A percentile compares a stretch with the other conserved stretches of the same genome.
Conservation (phyloP, 345 rosid species). For the Lepidium sativum region DNA sequence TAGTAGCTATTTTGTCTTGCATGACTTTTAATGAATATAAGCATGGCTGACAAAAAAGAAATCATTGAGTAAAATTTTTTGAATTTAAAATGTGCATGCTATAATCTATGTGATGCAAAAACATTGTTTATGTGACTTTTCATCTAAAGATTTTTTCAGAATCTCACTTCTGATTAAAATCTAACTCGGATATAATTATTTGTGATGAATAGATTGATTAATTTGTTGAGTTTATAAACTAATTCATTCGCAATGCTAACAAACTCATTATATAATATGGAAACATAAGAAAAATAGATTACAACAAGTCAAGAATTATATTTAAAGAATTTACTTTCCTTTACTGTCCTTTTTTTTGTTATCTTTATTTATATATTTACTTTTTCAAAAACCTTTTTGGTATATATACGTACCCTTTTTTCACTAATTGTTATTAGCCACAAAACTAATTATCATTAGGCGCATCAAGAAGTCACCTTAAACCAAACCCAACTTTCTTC, state of each 20-base stretch:
- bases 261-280: not conserved
- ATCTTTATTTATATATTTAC: not conserved
- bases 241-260: not conserved
- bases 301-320: not conserved
- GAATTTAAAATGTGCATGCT: no score
- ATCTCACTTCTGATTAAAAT: no score
- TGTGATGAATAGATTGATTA: not conserved
- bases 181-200: no score
- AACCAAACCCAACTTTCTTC: not conserved
- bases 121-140: no score
- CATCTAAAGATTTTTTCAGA: no score
- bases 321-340: not conserved
- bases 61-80: no score
- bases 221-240: not conserved
- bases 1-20: no score
- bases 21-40: no score
- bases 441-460: conserved; percentile 1
- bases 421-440: not conserved
- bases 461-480: not conserved
- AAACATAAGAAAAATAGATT: not conserved
- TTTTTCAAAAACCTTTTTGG: conserved; percentile 9
- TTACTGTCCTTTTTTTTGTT: conserved; percentile 11
- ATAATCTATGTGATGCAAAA: no score
- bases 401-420: conserved; percentile 9
- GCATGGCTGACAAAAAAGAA: no score